Evolutionary conservation across 108 stramenopile genomes (phyloP).

Genomic region (Cyclotella choctawhatcheeana): DNA sequence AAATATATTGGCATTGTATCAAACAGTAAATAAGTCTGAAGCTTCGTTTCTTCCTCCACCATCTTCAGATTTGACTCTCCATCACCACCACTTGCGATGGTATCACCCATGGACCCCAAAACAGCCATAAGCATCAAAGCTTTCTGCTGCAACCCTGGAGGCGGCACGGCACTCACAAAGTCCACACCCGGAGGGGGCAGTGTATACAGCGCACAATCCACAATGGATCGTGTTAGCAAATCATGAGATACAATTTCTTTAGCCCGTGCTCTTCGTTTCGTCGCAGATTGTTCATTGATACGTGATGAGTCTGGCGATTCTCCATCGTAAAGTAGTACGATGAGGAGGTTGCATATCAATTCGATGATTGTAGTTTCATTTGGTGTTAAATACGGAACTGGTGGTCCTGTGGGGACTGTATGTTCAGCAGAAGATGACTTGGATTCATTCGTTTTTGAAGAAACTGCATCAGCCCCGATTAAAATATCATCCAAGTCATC

Average conservation of each 20-base stretch:
- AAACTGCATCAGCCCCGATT: slow-evolving; percentile 15
- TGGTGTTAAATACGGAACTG: slow-evolving; percentile 44
- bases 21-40: slow-evolving; percentile 43
- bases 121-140: slow-evolving; percentile 65
- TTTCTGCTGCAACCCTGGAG: slow-evolving; percentile 61
- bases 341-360: slow-evolving; percentile 57
- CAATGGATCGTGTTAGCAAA: slow-evolving; percentile 50
- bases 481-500: slow-evolving; percentile 81
- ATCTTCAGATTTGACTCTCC: slow-evolving; percentile 1
- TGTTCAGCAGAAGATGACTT: slow-evolving; percentile 10
- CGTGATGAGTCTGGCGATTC: slow-evolving; percentile 41
- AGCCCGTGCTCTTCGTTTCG: slow-evolving; percentile 39
- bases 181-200: slow-evolving; percentile 55
- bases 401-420: slow-evolving; percentile 25
- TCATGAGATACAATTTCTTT: slow-evolving; percentile 62
- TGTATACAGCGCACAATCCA: slow-evolving; percentile 70
- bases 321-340: slow-evolving; percentile 59
- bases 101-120: slow-evolving; percentile 52
- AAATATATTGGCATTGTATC: slow-evolving; percentile 53
- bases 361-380: slow-evolving; percentile 50
- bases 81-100: not conserved
- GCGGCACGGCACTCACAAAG: slow-evolving; percentile 65
- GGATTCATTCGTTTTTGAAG: slow-evolving; percentile 22
- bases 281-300: slow-evolving; percentile 40
- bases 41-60: slow-evolving; percentile 25